Conservation (phyloP, 805 yeast species). For the Alloascoidea hylecoeti region DNA sequence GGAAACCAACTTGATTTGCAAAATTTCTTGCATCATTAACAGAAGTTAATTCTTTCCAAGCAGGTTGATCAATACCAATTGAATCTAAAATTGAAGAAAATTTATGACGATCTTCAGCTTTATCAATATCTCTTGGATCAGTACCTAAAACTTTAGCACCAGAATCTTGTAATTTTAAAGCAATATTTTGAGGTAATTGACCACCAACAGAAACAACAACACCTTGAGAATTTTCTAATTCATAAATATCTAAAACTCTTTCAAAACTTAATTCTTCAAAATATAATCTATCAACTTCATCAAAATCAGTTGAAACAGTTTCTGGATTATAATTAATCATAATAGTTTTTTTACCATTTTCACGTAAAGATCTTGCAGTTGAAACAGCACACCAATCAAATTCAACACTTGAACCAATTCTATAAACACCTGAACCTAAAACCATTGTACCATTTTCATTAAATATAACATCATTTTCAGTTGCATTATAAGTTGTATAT, state of each 20-base stretch:
- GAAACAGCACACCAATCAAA: constrained; percentile 99
- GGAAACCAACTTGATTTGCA: constrained; percentile 81
- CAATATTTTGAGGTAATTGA: constrained; percentile 95
- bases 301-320: constrained; percentile 96
- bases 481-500: constrained; percentile 92
- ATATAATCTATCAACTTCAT: constrained; percentile 94
- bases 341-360: constrained; percentile 74
- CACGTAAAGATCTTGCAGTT: constrained; percentile 88
- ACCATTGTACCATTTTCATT: constrained; percentile 89
- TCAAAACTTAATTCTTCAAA: constrained; percentile 92
- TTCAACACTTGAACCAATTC: constrained; percentile 97
- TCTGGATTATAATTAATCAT: constrained; percentile 98
- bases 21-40: constrained; percentile 73
- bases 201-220: constrained; percentile 97
- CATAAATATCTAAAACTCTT: constrained; percentile 95
- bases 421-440: constrained; percentile 96
- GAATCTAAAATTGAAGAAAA: constrained; percentile 90
- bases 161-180: constrained; percentile 61
- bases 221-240: constrained; percentile 78
- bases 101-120: constrained; percentile 97
- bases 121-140: constrained; percentile 86
- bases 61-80: constrained; percentile 91
- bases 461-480: constrained; percentile 69
- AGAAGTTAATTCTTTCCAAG: constrained; percentile 91
- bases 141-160: constrained; percentile 92